These are phyloP conservation scores for Kodamaea lidongshanica DNA, from an alignment of 805 yeast genomes.

Conservation along the genomic window DNA sequence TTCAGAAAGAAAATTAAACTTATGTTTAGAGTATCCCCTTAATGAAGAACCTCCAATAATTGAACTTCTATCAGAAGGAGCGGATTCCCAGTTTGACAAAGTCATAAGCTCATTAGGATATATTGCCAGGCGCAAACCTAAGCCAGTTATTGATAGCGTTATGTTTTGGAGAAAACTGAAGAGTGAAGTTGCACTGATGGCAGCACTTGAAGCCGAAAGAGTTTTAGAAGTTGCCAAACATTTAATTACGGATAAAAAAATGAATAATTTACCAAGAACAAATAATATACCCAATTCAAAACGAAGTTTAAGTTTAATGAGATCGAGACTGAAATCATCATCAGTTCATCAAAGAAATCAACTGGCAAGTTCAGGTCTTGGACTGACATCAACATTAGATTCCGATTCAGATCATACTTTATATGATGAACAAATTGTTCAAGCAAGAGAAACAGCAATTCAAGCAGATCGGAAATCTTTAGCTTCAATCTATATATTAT, in stretches of 20 bases:
- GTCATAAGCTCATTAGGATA: slow-evolving; percentile 83
- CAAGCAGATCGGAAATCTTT: slow-evolving; percentile 83
- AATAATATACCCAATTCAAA: slow-evolving; percentile 21
- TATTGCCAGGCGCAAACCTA: slow-evolving; percentile 83
- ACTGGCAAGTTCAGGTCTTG: slow-evolving; percentile 41
- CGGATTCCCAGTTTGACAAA: slow-evolving; percentile 79
- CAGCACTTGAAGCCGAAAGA: slow-evolving; percentile 36
- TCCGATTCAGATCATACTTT: slow-evolving; percentile 12
- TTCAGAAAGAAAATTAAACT: slow-evolving; percentile 79
- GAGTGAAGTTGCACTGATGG: slow-evolving; percentile 66
- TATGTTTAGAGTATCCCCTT: slow-evolving; percentile 61
- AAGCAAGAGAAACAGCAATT: slow-evolving; percentile 60
- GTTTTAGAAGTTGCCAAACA: slow-evolving; percentile 34
- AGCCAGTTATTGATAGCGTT: slow-evolving; percentile 93
- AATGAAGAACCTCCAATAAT: slow-evolving; percentile 74
- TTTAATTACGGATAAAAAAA: background rate
- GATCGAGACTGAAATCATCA: slow-evolving; percentile 30
- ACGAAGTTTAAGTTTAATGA: slow-evolving; percentile 35
- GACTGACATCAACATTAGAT: background rate
- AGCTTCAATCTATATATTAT: slow-evolving; percentile 79
- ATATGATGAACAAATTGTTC: slow-evolving; percentile 26
- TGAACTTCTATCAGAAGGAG: slow-evolving; percentile 76
- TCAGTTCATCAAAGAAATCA: slow-evolving; percentile 50
- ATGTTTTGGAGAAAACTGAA: slow-evolving; percentile 98
- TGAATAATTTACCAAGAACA: slow-evolving; percentile 13